Evolutionary conservation across 2,329 filamentous ascomycete species (phyloP).

Genomic region (Colletotrichum sp.): DNA sequence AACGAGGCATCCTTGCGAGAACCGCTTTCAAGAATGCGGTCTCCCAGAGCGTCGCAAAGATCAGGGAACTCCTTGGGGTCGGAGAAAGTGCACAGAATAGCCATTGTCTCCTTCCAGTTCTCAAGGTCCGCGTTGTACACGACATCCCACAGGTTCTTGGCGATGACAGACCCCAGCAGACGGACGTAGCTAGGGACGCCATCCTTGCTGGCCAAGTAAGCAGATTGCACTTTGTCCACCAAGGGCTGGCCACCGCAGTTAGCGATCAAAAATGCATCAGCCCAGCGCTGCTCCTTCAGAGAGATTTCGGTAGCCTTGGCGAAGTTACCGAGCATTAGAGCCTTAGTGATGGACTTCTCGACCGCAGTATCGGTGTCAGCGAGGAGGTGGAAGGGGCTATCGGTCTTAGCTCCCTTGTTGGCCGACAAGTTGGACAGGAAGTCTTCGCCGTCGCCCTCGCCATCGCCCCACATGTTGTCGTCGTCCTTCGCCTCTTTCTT

Average conservation of each 20-base stretch:
- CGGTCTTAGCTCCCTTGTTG: slow-evolving; percentile 89
- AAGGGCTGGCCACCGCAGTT: slow-evolving; percentile 95
- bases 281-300: slow-evolving; percentile 85
- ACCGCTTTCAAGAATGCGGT: slow-evolving; percentile 81
- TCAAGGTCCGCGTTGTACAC: slow-evolving; percentile 93
- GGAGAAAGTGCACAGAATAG: slow-evolving; percentile 92
- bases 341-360: slow-evolving; percentile 86
- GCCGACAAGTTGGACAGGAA: slow-evolving; percentile 86
- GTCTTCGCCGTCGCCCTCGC: slow-evolving; percentile 65
- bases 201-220: slow-evolving; percentile 85
- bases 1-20: slow-evolving; percentile 91
- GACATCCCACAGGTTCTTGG: slow-evolving; percentile 97
- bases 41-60: slow-evolving; percentile 92
- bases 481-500: slow-evolving; percentile 37
- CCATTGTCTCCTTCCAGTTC: slow-evolving; percentile 98
- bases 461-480: slow-evolving; percentile 80
- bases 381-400: slow-evolving; percentile 92
- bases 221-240: slow-evolving; percentile 90
- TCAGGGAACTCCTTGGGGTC: slow-evolving; percentile 91
- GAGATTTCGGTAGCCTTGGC: slow-evolving; percentile 89
- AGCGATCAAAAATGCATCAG: slow-evolving; percentile 97
- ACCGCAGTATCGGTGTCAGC: slow-evolving; percentile 82
- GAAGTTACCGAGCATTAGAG: slow-evolving; percentile 90
- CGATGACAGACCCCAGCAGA: slow-evolving; percentile 87
- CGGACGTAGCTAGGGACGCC: slow-evolving; percentile 91